Conservation (phyloP, 495 filamentous ascomycete genomes). For the Talaromyces borbonicus region DNA sequence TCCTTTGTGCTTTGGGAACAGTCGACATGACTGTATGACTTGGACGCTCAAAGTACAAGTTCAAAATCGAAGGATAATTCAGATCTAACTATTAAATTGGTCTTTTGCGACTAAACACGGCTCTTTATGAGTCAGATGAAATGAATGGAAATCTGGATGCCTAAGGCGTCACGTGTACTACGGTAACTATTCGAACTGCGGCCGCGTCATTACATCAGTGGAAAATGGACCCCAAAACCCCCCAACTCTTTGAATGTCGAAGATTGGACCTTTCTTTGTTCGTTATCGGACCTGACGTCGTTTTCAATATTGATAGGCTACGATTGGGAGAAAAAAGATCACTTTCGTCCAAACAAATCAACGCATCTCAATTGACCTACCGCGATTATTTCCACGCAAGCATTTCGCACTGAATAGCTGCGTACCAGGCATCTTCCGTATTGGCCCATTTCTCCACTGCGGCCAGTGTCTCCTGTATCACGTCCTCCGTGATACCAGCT, state of each 20-base stretch:
- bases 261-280: too few species aligned
- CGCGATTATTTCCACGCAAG: slow-evolving; percentile 27
- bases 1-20: slow-evolving; percentile 7
- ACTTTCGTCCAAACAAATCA: too few species aligned
- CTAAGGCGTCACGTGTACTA: slow-evolving; percentile 7
- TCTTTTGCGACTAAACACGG: not conserved
- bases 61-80: not conserved
- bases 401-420: slow-evolving; percentile 25
- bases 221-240: too few species aligned
- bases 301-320: too few species aligned
- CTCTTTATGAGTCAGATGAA: not conserved
- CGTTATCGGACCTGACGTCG: too few species aligned
- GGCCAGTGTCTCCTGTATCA: slow-evolving; percentile 21
- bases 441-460: slow-evolving; percentile 23
- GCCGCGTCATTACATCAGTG: too few species aligned
- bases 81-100: not conserved
- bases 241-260: too few species aligned
- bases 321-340: too few species aligned
- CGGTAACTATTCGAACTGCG: too few species aligned
- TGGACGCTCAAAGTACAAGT: not conserved
- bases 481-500: slow-evolving; percentile 24
- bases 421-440: slow-evolving; percentile 30
- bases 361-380: too few species aligned
- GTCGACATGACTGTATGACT: slow-evolving; percentile 7
- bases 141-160: slow-evolving; percentile 8